Base-by-base conservation (phyloP, 345 rosid species). In the Eucalyptus pauciflora region DNA sequence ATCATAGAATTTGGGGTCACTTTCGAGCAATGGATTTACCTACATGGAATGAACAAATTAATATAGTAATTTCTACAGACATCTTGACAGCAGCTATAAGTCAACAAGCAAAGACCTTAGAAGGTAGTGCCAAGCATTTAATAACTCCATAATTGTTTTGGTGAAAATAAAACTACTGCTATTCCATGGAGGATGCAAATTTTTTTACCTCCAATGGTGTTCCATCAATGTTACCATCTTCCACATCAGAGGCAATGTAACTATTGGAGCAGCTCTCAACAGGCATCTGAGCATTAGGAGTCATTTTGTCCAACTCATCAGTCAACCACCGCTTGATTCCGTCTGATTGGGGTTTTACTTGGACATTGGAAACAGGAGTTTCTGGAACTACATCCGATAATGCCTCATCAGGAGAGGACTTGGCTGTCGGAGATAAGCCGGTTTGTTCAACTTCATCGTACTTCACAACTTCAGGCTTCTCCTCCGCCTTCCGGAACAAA, bases 401-500 rank as follows among this genome's bases (percentile, higher is more conserved):
- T 13, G 92, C 90, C 17, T 96, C 96, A 83, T 94, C 96, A 8
- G 94, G 96, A 79, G 97, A 94, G 51, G 91, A 94, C 92, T 94
- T 97, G 29, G 93, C 90, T 18, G 89, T 88, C 25, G 96, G 96
- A 69, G 97, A 96, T 50, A 87, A 93, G 71, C 90, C 94, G 24
- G 85, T 92, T 87, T 92, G 94, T 88, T 93, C 96, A 64, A 90
- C 90, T 89, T 93, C 95, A 29, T 94, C 97, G 88, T 89, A 92
- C 90, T 94, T 96, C 71, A 86, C 86, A 52, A 20, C 86, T 88
- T 86, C 94, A 81, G 48, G 71, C 90, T 62, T 94, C 92, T 93
- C 98, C 86, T 93, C 98, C 9, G 94, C 91, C 91, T 96, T 97
- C 62, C 94, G 95, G 91, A 97, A 96, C 92, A 97, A 94, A 54